phyloP scores from a whole-genome alignment of 257 asterid species.

The Hygrophila difformis region DNA sequence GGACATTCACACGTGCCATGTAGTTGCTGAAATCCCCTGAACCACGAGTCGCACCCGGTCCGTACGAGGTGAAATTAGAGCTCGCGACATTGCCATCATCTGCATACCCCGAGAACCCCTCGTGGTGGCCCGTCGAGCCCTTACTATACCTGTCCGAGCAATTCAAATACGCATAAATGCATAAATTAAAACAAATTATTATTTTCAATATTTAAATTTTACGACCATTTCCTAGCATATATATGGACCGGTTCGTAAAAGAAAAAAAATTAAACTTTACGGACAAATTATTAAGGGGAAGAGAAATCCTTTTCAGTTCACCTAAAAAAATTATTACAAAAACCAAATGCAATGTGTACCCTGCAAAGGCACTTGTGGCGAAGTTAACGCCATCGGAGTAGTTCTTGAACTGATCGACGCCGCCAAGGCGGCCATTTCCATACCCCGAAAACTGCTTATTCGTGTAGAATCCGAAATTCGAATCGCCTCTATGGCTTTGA shows the following conservation, averaged over 20 bases:
- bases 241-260: too few relatives aligned
- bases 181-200: too few relatives aligned
- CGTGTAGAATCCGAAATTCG: conserved; percentile 40
- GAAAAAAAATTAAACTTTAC: too few relatives aligned
- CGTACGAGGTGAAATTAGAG: conserved; percentile 68
- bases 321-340: too few relatives aligned
- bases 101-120: conserved; percentile 55
- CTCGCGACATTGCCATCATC: conserved; percentile 60
- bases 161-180: too few relatives aligned
- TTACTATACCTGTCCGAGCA: conserved; percentile 57
- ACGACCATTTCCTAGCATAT: too few relatives aligned
- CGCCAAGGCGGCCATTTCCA: conserved; percentile 48
- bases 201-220: too few relatives aligned
- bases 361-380: conserved; percentile 43
- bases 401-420: conserved; percentile 55
- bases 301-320: too few relatives aligned
- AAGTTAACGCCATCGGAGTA: conserved; percentile 60
- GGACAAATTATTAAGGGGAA: too few relatives aligned
- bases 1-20: conserved; percentile 64
- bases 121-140: conserved; percentile 46
- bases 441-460: conserved; percentile 53
- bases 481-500: conserved; percentile 26
- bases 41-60: conserved; percentile 48
- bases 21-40: conserved; percentile 54
- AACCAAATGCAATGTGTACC: too few relatives aligned